Evolutionary conservation across 1,284 basidiomycete species (phyloP), one percentile per base, ranked within the genome.

Genomic region (Ganoderma multipileum): DNA sequence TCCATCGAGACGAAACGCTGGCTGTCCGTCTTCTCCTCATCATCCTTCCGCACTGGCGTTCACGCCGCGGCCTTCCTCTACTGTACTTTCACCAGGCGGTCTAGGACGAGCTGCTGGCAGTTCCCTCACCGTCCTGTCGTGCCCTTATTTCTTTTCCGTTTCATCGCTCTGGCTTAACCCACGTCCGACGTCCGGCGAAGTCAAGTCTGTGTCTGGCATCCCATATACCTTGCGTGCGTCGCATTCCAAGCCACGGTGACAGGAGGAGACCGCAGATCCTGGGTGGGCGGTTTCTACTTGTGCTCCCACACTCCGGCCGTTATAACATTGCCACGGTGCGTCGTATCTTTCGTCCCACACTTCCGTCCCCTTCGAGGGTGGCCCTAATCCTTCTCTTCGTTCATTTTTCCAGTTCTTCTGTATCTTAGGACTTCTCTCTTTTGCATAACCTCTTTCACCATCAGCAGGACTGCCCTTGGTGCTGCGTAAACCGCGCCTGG

Each of bases 71-170:
- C 33, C 23, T 50, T 16, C 47, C 63, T 50, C 59, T 58, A 44
- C 52, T 44, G 9, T 50, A 12, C 61, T n/a, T 61, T 50, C 28
- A 26, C 69, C 59, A 64, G 69, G 70, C 47, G 66, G 64, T 60
- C 69, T 50, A 62, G 71, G 71, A 71, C 71, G 69, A 71, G 70
- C 71, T 72, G 71, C 72, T 71, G 72, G 72, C 72, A 73, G 72
- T 71, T 73, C 68, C 70, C 60, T 68, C 55, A 59, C 63, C 67
- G 71, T 69, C 72, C 72, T 71, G 69, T 71, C 72, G 62, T 64
- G 52, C 52, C 65, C 66, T 67, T 71, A 55, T 59, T 61, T n/a
- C 33, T 30, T 66, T 59, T 55, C 67, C 63, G 66, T 65, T 67
- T 57, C 61, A 67, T 36, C 68, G 65, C 62, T 65, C 41, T 61